Base-by-base conservation (phyloP, 1,284 basidiomycete genomes). In the Amylostereum chailletii region DNA sequence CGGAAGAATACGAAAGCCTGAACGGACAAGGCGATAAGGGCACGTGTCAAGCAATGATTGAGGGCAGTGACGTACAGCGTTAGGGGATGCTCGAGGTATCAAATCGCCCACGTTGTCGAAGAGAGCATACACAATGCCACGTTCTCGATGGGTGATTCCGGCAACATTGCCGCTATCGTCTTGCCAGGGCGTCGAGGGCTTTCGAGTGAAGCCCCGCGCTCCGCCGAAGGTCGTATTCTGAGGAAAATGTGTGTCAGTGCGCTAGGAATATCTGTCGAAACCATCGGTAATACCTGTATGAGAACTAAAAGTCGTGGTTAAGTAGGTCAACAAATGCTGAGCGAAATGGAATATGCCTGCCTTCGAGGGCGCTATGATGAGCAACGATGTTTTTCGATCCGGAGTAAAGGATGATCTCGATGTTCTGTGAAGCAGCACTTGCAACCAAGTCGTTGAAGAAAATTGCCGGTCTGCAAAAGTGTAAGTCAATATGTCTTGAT, bases 221-320 rank as follows among this genome's bases (percentile, higher is more conserved):
- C 80, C 83, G 34, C 83, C 83, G 56, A 86, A 87, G 0, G 85
- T 85, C 6, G 81, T 85, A 56, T 87, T 87, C 79, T 85, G 51
- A 10, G 40, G 31, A 26, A n/a, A 30, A 37, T 38, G n/a, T 8
- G 48, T 27, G 46, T 48, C 36, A 46, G 29, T 10, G 43, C 19
- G 34, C 47, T 53, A 33, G 8, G 30, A 32, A 30, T 33, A 34
- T 19, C 38, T 10, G 7, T 9, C 5, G 10, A 32, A 37, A 37
- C 4, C 19, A 2, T 51, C 27, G 37, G 37, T 19, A 19, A 19
- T 19, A 79, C 79, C 63, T 84, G 83, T 31, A 86, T 86, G 9
- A 74, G 68, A 39, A 83, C 83, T 84, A 50, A 52, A 49, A 42
- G 31, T 4, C 2, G 30, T 36, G 27, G 40, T 38, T 42, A 44